Evolutionary conservation across 164 flowering plant genomes (phyloP).

Genomic region (Magnolia changhungtana): DNA sequence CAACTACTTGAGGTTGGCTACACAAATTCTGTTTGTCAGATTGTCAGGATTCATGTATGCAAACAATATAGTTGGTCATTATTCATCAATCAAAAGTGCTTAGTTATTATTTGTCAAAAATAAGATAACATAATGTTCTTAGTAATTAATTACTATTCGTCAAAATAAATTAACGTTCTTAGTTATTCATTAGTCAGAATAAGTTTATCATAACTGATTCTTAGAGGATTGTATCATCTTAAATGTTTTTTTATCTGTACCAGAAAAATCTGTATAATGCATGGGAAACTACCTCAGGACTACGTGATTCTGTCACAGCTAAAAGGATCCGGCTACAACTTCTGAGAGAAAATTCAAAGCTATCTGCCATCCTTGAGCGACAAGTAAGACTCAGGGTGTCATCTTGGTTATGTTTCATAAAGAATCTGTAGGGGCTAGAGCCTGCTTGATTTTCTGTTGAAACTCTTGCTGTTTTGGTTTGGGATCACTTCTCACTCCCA

Average conservation of each 20-base stretch:
- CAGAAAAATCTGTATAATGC: constrained; percentile 86
- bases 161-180: neutral
- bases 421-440: neutral
- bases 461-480: neutral
- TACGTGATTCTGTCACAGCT: constrained; percentile 72
- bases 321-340: constrained; percentile 67
- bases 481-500: neutral
- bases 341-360: constrained; percentile 70
- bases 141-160: neutral
- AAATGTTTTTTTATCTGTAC: constrained; percentile 5
- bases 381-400: constrained; percentile 50
- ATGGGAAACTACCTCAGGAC: constrained; percentile 74
- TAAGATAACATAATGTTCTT: neutral
- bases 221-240: constrained; percentile 1
- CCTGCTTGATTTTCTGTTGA: neutral
- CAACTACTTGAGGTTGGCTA: too few relatives aligned
- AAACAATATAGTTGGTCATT: neutral
- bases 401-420: constrained; percentile 3
- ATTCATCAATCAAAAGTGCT: too few relatives aligned
- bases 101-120: neutral
- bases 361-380: constrained; percentile 67
- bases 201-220: neutral
- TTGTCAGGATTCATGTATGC: neutral
- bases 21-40: too few relatives aligned
- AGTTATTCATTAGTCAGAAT: neutral